These are phyloP conservation scores for Moricandia moricandioides DNA, from an alignment of 345 rosid species.

Conservation along the genomic window DNA sequence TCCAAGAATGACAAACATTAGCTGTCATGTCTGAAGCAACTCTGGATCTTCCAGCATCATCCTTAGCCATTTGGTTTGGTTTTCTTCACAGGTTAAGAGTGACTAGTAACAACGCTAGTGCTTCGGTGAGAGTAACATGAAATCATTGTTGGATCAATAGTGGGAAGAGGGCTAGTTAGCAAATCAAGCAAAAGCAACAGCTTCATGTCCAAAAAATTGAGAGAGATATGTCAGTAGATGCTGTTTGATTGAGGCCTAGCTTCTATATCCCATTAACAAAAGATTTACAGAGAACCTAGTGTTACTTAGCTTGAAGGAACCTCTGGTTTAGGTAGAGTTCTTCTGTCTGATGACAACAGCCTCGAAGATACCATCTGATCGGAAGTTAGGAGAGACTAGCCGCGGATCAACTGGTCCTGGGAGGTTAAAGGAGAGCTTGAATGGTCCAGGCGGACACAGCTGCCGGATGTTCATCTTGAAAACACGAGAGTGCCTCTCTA, in stretches of 20 bases:
- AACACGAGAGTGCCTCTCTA: conserved; percentile 43
- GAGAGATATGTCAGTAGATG: neutral
- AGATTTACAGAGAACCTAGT: conserved; percentile 16
- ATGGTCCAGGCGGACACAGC: conserved; percentile 52
- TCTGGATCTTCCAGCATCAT: neutral
- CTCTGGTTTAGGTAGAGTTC: conserved; percentile 12
- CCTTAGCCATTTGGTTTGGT: neutral
- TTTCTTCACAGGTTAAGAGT: neutral
- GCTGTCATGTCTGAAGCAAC: neutral
- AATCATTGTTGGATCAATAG: neutral
- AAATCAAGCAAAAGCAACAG: neutral
- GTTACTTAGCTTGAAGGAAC: conserved; percentile 14
- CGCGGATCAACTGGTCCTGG: conserved; percentile 82
- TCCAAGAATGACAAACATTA: too few relatives aligned
- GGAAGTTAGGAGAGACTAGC: conserved; percentile 50
- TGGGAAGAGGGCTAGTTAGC: neutral
- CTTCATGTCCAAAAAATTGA: neutral
- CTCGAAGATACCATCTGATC: conserved; percentile 69
- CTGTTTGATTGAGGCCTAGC: conserved; percentile 3
- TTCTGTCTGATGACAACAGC: conserved; percentile 49
- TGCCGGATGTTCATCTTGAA: conserved; percentile 45
- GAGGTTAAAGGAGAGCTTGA: conserved; percentile 54
- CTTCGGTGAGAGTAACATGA: neutral
- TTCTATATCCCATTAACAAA: neutral
- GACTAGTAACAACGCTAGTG: neutral